Evolutionary conservation across 352 stramenopile species (phyloP).

Genomic region (Phytophthora citricola): DNA sequence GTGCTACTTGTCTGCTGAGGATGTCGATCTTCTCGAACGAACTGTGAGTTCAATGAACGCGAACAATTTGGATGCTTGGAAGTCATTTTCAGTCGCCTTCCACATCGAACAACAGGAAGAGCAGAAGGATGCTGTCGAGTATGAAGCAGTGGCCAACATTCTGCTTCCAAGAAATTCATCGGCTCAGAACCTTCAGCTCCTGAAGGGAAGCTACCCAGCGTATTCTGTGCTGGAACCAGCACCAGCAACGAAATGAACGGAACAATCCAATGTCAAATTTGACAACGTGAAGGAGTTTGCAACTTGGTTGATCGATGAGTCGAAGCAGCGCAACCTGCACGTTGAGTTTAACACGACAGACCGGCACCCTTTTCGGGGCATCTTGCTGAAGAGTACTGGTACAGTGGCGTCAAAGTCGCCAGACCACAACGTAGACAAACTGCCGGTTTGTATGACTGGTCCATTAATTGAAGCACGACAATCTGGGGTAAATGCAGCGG

Average conservation of each 20-base stretch:
- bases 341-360: constrained; percentile 24
- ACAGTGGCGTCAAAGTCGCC: constrained; percentile 14
- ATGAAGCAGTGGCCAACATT: constrained; percentile 14
- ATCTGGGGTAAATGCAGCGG: constrained; percentile 31
- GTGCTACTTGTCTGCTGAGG: constrained; percentile 51
- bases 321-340: constrained; percentile 26
- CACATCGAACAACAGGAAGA: constrained; percentile 58
- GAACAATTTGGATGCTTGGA: constrained; percentile 46
- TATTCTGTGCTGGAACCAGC: constrained; percentile 32
- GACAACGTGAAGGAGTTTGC: constrained; percentile 23
- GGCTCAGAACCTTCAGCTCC: constrained; percentile 14
- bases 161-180: not conserved
- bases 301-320: constrained; percentile 28
- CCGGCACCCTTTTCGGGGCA: too few species aligned
- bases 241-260: constrained; percentile 33
- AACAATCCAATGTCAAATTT: constrained; percentile 14
- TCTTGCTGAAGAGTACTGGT: constrained; percentile 27
- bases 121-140: constrained; percentile 51
- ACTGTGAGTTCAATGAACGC: constrained; percentile 25
- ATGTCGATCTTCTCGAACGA: constrained; percentile 40
- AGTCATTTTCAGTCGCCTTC: constrained; percentile 49
- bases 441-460: constrained; percentile 8
- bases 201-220: constrained; percentile 52
- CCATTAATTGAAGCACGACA: constrained; percentile 21
- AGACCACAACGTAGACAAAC: not conserved